These are phyloP conservation scores for Dactylellina parvicollis DNA, from an alignment of 2,329 filamentous ascomycete genomes.

Conservation along the genomic window DNA sequence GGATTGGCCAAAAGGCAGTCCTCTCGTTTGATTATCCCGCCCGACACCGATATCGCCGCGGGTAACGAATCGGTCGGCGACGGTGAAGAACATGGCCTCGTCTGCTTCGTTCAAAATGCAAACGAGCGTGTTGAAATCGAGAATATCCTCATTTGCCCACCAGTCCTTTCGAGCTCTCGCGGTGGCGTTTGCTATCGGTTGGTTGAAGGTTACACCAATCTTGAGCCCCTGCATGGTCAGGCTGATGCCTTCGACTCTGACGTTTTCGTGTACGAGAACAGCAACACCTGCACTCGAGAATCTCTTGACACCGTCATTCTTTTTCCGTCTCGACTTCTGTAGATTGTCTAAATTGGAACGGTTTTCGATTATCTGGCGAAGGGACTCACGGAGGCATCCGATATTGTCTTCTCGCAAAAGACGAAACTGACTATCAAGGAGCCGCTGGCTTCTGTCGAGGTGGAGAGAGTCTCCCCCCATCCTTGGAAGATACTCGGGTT, in stretches of 20 bases:
- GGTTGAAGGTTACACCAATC: constrained; percentile 47
- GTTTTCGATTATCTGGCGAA: constrained; percentile 56
- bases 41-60: constrained; percentile 13
- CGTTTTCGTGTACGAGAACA: neutral
- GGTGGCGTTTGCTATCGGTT: constrained; percentile 38
- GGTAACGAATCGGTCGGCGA: constrained; percentile 43
- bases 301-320: constrained; percentile 47
- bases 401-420: constrained; percentile 59
- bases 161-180: constrained; percentile 45
- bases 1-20: neutral
- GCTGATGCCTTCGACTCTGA: constrained; percentile 24
- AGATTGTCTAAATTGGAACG: constrained; percentile 51
- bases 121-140: constrained; percentile 54
- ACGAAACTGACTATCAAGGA: constrained; percentile 59
- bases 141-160: constrained; percentile 56
- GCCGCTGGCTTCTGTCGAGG: constrained; percentile 57
- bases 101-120: constrained; percentile 52
- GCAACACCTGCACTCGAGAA: constrained; percentile 31
- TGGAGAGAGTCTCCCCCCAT: constrained; percentile 55
- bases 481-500: constrained; percentile 55
- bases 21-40: constrained; percentile 8
- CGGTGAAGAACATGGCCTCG: constrained; percentile 53
- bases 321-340: constrained; percentile 12
- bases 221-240: constrained; percentile 51
- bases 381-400: constrained; percentile 58